Conservation (phyloP, 768 basidiomycete genomes). For the Suillus ampliporus region DNA sequence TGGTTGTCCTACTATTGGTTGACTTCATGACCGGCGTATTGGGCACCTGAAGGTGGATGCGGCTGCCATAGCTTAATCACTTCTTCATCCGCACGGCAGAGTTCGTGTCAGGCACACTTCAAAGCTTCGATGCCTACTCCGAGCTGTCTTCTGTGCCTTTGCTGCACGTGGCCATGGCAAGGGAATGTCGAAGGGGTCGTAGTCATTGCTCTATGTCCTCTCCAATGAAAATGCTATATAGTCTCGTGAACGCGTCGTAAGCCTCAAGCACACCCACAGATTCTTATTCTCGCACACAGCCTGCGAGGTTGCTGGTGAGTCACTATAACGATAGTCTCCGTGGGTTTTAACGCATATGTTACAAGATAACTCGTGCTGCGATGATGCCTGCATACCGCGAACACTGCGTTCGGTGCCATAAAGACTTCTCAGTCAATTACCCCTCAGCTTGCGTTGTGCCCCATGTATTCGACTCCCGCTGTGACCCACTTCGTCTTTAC, state of each 20-base stretch:
- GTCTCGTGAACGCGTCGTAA: background rate
- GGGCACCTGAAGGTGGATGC: background rate
- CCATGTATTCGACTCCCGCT: slow-evolving; percentile 1
- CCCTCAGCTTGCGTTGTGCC: slow-evolving; percentile 2
- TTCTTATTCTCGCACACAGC: background rate
- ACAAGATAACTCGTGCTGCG: background rate
- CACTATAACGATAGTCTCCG: background rate
- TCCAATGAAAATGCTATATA: slow-evolving; percentile 1
- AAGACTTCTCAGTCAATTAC: slow-evolving; percentile 1
- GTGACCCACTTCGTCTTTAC: slow-evolving; percentile 3
- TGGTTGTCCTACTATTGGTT: slow-evolving; percentile 5
- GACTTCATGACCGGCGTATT: slow-evolving; percentile 2
- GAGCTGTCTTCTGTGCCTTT: slow-evolving; percentile 5
- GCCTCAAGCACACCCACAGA: background rate
- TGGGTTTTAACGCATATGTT: background rate
- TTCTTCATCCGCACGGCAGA: background rate
- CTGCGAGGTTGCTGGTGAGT: background rate
- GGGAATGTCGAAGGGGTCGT: background rate
- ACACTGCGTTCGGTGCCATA: slow-evolving; percentile 3
- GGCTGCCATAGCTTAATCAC: background rate
- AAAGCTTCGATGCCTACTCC: slow-evolving; percentile 6
- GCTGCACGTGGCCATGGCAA: slow-evolving; percentile 4
- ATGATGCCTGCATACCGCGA: background rate
- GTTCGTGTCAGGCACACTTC: background rate
- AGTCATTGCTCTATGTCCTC: background rate